Conservation (phyloP, 306 rosid genomes). For the Sechiopsis laciniata region DNA sequence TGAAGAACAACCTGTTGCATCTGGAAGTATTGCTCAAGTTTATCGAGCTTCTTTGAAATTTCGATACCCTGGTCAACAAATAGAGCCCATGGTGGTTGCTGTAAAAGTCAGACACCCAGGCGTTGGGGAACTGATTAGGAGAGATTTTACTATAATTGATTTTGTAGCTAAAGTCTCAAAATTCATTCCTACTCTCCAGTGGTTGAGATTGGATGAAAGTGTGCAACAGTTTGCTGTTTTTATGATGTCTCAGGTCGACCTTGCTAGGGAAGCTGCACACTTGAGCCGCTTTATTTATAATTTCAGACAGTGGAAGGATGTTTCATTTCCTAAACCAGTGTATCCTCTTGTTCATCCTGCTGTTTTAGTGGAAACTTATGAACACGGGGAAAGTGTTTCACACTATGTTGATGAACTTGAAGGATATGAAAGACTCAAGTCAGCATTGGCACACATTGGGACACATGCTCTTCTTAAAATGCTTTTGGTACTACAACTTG, state of each 20-base stretch:
- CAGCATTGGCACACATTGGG: slow-evolving; percentile 94
- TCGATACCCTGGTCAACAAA: slow-evolving; percentile 84
- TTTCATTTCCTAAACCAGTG: slow-evolving; percentile 95
- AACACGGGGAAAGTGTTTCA: slow-evolving; percentile 85
- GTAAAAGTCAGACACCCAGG: slow-evolving; percentile 99
- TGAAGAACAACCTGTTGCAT: slow-evolving; percentile 92
- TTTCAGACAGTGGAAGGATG: slow-evolving; percentile 86
- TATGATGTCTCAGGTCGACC: slow-evolving; percentile 99
- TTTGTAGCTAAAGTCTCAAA: slow-evolving; percentile 62
- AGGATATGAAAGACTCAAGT: slow-evolving; percentile 73
- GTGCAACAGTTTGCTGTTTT: slow-evolving; percentile 98
- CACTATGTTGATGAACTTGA: slow-evolving; percentile 74
- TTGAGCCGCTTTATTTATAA: slow-evolving; percentile 90
- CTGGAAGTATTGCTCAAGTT: slow-evolving; percentile 98
- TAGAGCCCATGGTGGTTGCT: slow-evolving; percentile 69
- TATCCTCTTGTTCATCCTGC: slow-evolving; percentile 98
- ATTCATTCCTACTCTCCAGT: slow-evolving; percentile 70
- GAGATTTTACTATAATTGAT: slow-evolving; percentile 86
- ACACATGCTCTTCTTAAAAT: slow-evolving; percentile 95
- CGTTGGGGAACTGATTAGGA: slow-evolving; percentile 91
- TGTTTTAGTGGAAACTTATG: slow-evolving; percentile 95
- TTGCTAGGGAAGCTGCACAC: slow-evolving; percentile 98
- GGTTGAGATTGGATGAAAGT: slow-evolving; percentile 98
- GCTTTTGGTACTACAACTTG: slow-evolving; percentile 69
- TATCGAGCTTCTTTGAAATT: slow-evolving; percentile 79